phyloP scores from a whole-genome alignment of 2,329 filamentous ascomycete genomes.

The Nigrograna mackinnonii region DNA sequence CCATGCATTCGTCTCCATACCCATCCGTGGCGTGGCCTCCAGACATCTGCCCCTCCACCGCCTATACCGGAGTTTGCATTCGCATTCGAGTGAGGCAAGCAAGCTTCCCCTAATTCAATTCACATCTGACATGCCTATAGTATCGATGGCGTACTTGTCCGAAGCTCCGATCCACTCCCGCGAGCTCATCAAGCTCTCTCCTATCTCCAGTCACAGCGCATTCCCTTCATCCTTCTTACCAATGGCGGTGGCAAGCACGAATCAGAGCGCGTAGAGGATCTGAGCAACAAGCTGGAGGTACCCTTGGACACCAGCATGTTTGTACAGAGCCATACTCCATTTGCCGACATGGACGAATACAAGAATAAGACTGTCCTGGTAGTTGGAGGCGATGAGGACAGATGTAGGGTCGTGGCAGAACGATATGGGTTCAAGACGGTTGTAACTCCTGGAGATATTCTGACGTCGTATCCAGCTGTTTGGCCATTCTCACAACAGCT shows the following conservation, averaged over 20 bases:
- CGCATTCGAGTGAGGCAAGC: constrained; percentile 57
- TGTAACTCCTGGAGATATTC: constrained; percentile 83
- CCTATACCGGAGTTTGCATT: constrained; percentile 54
- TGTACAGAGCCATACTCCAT: constrained; percentile 90
- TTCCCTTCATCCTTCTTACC: constrained; percentile 93
- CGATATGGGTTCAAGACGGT: constrained; percentile 65
- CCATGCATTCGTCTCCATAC: constrained; percentile 3
- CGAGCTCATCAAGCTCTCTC: constrained; percentile 74
- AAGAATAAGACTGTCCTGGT: constrained; percentile 57
- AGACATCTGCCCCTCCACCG: constrained; percentile 21
- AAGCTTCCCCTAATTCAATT: constrained; percentile 9
- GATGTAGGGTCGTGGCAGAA: constrained; percentile 74
- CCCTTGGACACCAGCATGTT: constrained; percentile 70
- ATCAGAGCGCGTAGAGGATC: constrained; percentile 69
- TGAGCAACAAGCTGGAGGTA: constrained; percentile 68
- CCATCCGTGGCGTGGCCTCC: constrained; percentile 29
- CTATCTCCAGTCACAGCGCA: constrained; percentile 72
- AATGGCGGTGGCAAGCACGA: constrained; percentile 93
- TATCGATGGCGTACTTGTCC: constrained; percentile 95
- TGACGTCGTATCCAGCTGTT: constrained; percentile 71
- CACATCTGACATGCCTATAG: constrained; percentile 46
- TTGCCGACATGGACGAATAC: constrained; percentile 66
- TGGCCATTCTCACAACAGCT: constrained; percentile 82
- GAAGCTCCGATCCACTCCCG: constrained; percentile 76
- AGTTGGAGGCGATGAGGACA: constrained; percentile 51